These are phyloP conservation scores for Suillus lakei DNA, from an alignment of 768 basidiomycete genomes.

Conservation along the genomic window DNA sequence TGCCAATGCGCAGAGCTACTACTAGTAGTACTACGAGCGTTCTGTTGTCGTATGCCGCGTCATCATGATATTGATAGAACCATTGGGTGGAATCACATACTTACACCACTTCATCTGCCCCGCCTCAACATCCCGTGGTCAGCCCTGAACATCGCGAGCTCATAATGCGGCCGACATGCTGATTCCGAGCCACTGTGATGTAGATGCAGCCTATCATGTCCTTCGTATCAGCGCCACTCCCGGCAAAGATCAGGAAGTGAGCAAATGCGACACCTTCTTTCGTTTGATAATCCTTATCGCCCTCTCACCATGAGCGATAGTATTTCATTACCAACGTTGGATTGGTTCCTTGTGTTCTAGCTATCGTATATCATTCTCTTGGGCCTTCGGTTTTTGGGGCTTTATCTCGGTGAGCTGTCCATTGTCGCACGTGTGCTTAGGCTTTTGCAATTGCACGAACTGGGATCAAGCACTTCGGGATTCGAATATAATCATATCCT, in stretches of 20 bases:
- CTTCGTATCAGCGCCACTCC: not conserved
- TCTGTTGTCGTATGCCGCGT: not conserved
- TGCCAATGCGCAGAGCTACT: not conserved
- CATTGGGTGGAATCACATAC: not conserved
- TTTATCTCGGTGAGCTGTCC: not conserved
- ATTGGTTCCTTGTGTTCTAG: not conserved
- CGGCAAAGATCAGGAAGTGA: not conserved
- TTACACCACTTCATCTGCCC: not conserved
- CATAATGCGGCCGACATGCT: not conserved
- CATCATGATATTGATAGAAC: not conserved
- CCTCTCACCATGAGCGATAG: conserved; percentile 1
- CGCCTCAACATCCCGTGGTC: not conserved
- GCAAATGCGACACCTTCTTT: not conserved
- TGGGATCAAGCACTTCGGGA: not conserved
- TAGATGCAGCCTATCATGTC: not conserved
- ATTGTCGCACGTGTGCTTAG: not conserved
- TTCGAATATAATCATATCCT: not conserved
- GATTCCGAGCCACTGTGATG: not conserved
- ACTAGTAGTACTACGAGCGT: not conserved
- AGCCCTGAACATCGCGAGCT: not conserved
- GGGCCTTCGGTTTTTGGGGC: not conserved
- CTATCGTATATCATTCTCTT: not conserved
- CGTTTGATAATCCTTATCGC: conserved; percentile 5
- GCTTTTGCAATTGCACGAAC: not conserved
- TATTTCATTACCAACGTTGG: not conserved